phyloP scores from a whole-genome alignment of 495 filamentous ascomycete species.

The Copromyces sp. region DNA sequence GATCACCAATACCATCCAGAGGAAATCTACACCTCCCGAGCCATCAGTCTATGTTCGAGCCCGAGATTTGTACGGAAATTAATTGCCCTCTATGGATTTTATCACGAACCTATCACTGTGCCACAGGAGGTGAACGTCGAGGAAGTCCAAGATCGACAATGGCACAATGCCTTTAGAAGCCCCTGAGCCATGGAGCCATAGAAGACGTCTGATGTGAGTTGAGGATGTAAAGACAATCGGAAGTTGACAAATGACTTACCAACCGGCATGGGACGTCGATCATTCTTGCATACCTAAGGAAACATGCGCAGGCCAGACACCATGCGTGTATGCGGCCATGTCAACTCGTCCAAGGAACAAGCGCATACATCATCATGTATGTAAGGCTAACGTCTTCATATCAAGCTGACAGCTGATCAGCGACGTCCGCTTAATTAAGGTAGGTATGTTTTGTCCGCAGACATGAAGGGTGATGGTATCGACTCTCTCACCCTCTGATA shows the following conservation, averaged over 20 bases:
- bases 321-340: not conserved
- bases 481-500: not conserved
- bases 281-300: not conserved
- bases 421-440: not conserved
- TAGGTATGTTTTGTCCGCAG: not conserved
- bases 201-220: not conserved
- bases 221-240: not conserved
- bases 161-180: not conserved
- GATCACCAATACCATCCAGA: too few species aligned
- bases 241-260: not conserved
- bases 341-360: not conserved
- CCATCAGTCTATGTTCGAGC: not conserved
- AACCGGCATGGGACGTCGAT: not conserved
- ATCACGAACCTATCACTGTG: not conserved
- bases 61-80: not conserved
- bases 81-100: too few species aligned
- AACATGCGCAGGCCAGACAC: not conserved
- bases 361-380: not conserved
- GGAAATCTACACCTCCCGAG: not conserved
- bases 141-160: not conserved
- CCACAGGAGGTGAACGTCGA: not conserved
- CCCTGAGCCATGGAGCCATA: not conserved
- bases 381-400: not conserved
- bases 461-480: not conserved
- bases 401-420: not conserved